These are phyloP conservation scores for Globisporangium polare DNA, from an alignment of 352 stramenopile species.

Conservation along the genomic window DNA sequence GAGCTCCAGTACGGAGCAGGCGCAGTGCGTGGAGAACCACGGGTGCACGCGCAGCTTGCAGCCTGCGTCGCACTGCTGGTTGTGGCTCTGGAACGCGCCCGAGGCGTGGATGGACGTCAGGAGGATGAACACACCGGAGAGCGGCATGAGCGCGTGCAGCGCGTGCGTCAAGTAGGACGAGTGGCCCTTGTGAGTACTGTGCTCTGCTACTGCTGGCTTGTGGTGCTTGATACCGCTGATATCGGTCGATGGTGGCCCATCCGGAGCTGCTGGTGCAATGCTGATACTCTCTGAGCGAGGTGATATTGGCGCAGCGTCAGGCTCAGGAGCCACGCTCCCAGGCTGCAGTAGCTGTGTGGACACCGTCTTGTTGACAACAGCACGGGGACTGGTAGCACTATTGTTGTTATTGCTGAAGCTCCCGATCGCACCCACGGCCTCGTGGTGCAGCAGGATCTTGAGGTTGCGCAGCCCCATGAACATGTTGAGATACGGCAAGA, in stretches of 20 bases:
- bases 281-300: background rate
- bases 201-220: no score
- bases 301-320: background rate
- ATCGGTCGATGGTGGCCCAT: background rate
- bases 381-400: background rate
- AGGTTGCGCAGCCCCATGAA: conserved; percentile 21
- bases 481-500: conserved; percentile 30
- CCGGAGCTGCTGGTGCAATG: background rate
- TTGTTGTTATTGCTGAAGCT: background rate
- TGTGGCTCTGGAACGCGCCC: conserved; percentile 6
- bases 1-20: conserved; percentile 31
- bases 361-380: background rate
- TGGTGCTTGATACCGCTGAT: background rate
- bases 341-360: background rate
- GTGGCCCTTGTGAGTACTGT: background rate
- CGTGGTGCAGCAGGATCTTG: conserved; percentile 22
- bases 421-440: background rate
- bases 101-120: conserved; percentile 15
- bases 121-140: conserved; percentile 19
- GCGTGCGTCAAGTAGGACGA: background rate
- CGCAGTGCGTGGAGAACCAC: conserved; percentile 28
- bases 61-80: conserved; percentile 12
- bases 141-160: conserved; percentile 11
- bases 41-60: conserved; percentile 29
- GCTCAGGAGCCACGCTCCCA: background rate